These are phyloP conservation scores for Datisca glomerata DNA, from an alignment of 306 rosid genomes.

Conservation along the genomic window DNA sequence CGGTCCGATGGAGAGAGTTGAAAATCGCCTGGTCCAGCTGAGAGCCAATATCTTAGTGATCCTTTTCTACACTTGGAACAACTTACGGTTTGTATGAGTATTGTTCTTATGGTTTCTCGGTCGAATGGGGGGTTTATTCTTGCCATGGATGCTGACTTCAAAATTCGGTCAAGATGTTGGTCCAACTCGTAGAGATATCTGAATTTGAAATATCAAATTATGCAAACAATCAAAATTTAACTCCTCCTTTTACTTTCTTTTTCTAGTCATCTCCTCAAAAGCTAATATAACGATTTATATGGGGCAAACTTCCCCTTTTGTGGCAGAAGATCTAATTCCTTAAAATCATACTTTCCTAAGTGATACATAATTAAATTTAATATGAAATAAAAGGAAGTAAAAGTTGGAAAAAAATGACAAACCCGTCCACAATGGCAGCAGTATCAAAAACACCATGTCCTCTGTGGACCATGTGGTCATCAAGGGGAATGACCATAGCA, in stretches of 20 bases:
- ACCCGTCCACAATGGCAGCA: slow-evolving; percentile 82
- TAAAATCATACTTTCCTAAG: no score
- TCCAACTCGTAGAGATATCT: slow-evolving; percentile 80
- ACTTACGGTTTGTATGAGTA: slow-evolving; percentile 73
- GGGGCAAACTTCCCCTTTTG: no score
- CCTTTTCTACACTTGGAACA: slow-evolving; percentile 80
- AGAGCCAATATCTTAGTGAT: slow-evolving; percentile 81
- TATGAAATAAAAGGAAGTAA: not conserved
- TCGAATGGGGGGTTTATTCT: slow-evolving; percentile 56
- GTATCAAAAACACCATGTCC: slow-evolving; percentile 97
- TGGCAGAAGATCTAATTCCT: no score
- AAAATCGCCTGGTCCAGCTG: slow-evolving; percentile 95
- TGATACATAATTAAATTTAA: no score
- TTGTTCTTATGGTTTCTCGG: slow-evolving; percentile 38
- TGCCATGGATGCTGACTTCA: slow-evolving; percentile 62
- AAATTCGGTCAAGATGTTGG: slow-evolving; percentile 73
- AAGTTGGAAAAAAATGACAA: slow-evolving; percentile 22
- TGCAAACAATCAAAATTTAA: not conserved
- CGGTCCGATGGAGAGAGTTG: slow-evolving; percentile 59
- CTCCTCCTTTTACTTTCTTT: no score
- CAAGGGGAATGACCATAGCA: slow-evolving; percentile 81
- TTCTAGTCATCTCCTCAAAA: no score
- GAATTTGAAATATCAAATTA: not conserved
- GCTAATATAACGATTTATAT: no score
- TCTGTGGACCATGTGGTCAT: slow-evolving; percentile 93